These are phyloP conservation scores for Schizophyllum commune DNA, from an alignment of 1,284 basidiomycete genomes.

Conservation along the genomic window DNA sequence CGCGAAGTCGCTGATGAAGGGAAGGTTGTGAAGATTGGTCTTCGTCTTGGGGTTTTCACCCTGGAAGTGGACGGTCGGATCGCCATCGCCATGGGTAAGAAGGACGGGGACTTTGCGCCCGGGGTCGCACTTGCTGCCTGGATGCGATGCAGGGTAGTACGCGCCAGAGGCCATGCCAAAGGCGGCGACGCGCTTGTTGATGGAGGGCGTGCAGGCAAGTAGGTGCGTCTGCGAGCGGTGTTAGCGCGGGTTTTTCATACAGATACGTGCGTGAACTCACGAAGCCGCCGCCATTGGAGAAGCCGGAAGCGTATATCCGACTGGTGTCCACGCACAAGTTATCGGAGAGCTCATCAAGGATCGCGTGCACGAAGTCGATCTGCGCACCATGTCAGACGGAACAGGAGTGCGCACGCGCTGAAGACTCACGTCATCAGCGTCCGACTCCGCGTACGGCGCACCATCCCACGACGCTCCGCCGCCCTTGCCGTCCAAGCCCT, in stretches of 20 bases:
- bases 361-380: slow-evolving; percentile 3
- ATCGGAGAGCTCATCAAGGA: not conserved
- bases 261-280: not conserved
- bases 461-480: slow-evolving; percentile 3
- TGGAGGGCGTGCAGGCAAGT: slow-evolving; percentile 6
- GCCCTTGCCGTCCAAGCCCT: not conserved
- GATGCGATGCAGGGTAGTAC: slow-evolving; percentile 5
- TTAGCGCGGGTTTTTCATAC: not conserved
- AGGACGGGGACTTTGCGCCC: slow-evolving; percentile 6
- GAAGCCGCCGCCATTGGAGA: slow-evolving; percentile 10
- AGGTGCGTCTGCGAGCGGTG: slow-evolving; percentile 3
- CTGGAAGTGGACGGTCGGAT: slow-evolving; percentile 4
- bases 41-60: not conserved
- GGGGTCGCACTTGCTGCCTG: not conserved
- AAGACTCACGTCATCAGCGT: slow-evolving; percentile 7
- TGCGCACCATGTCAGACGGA: not conserved
- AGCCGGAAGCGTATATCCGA: slow-evolving; percentile 8
- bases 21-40: not conserved
- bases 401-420: not conserved
- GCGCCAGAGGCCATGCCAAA: slow-evolving; percentile 7
- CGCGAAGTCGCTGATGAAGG: slow-evolving; percentile 2
- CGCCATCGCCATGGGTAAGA: slow-evolving; percentile 8
- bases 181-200: slow-evolving; percentile 5
- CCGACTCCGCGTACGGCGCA: slow-evolving; percentile 8
- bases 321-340: slow-evolving; percentile 10